Evolutionary conservation across 495 filamentous ascomycete genomes (phyloP).

Genomic region (Podospora fimiseda): DNA sequence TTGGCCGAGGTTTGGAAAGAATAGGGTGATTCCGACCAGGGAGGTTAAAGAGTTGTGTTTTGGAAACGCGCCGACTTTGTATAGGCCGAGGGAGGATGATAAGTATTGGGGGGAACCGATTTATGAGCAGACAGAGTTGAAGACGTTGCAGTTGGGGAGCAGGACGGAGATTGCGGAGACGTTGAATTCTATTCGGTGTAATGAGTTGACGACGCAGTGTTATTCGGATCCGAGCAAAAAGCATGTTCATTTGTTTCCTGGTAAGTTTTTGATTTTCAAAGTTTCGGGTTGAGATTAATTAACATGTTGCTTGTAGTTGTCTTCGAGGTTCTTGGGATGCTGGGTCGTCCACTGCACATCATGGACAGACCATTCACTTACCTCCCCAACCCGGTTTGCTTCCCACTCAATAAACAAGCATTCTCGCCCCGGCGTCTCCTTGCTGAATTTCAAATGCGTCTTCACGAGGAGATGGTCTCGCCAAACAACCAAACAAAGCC

Average conservation of each 20-base stretch:
- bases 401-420: conserved; percentile 28
- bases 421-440: conserved; percentile 26
- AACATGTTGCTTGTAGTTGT: conserved; percentile 22
- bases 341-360: conserved; percentile 30
- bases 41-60: conserved; percentile 38
- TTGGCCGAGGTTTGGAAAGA: conserved; percentile 28
- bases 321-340: conserved; percentile 42
- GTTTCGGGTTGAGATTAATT: background rate
- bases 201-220: conserved; percentile 24
- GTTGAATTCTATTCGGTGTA: conserved; percentile 33
- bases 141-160: conserved; percentile 27
- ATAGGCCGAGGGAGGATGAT: conserved; percentile 22
- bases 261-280: conserved; percentile 12
- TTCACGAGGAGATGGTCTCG: conserved; percentile 4
- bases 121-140: conserved; percentile 16
- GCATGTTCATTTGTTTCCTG: conserved; percentile 34
- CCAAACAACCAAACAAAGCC: background rate
- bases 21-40: conserved; percentile 32
- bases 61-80: conserved; percentile 37
- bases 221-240: conserved; percentile 26
- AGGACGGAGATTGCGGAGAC: conserved; percentile 34
- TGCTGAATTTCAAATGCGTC: conserved; percentile 12
- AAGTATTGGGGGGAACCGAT: conserved; percentile 15
- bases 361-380: conserved; percentile 31
- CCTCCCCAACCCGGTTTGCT: conserved; percentile 38